Evolutionary conservation across 2,329 filamentous ascomycete species (phyloP), one percentile per base, ranked within the genome.

Genomic region (Lachnum nothofagi): DNA sequence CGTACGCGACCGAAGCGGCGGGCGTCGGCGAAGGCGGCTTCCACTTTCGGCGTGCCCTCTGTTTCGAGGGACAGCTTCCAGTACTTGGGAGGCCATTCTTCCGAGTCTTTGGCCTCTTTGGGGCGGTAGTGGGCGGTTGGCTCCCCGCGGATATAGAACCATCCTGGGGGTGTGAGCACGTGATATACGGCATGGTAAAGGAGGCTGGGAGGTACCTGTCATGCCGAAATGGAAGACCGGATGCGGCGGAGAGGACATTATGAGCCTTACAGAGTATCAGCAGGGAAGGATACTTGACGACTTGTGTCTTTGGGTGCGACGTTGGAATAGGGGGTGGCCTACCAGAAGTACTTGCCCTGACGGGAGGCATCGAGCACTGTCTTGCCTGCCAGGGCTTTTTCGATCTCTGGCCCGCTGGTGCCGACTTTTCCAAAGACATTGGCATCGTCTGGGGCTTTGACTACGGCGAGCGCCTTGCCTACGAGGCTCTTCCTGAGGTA

Each of bases 281-380:
- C 27, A 45, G 16, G 23, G 17, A 19, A 14, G 33, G 17, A 10
- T 25, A n/a, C 6, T n/a, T n/a, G n/a, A n/a, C n/a, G n/a, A n/a
- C n/a, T n/a, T n/a, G n/a, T n/a, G n/a, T n/a, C n/a, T n/a, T n/a
- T n/a, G n/a, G n/a, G 25, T 12, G 44, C 16, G 16, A 41, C 19
- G 6, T 27, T 6, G 6, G 24, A 12, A 25, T 37, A 38, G 14
- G 34, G 25, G 25, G 23, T 4, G 4, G 45, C 53, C 6, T 59
- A 79, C 82, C 93, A 98, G 67, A 98, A 97, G 65, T 97, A 97
- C 77, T 97, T 98, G 8, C 93, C 93, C 66, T 96, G 93, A 51
- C 86, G 89, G 3, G 86, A 87, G 3, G 86, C 87, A 46, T 73
- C 75, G 7, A 80, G 51, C 3, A 82, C 81, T 63, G 82, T 88